Percentiles rank a stretch among this genome's conserved stretches.
Evolutionary conservation across 352 stramenopile genomes (phyloP).

Genomic region (Pythium utonaiense): DNA sequence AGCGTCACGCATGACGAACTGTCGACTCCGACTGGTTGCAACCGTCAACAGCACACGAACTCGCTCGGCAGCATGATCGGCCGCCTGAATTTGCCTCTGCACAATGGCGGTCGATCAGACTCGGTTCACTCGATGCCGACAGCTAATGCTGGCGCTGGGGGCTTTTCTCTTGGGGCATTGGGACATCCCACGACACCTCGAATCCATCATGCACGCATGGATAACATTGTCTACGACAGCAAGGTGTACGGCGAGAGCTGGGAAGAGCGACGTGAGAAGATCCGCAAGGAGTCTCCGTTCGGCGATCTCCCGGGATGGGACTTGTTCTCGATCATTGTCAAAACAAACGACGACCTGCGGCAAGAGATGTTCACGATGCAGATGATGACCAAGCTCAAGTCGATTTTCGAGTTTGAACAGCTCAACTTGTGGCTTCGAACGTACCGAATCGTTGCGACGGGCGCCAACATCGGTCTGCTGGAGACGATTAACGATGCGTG

Average conservation of each 20-base stretch:
- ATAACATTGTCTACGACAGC: conserved; percentile 77
- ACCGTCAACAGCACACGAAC: conserved; percentile 4
- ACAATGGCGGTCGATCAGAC: conserved; percentile 6
- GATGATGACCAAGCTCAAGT: conserved; percentile 93
- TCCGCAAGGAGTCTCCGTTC: conserved; percentile 67
- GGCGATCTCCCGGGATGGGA: conserved; percentile 85
- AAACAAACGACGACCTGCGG: conserved; percentile 96
- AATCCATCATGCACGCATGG: conserved; percentile 26
- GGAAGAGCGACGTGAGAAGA: conserved; percentile 55
- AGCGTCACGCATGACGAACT: conserved; percentile 12
- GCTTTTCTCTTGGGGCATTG: conserved; percentile 14
- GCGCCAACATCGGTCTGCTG: conserved; percentile 91
- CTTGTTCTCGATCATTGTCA: conserved; percentile 94
- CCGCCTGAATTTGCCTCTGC: conserved; percentile 25
- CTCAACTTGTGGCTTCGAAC: conserved; percentile 91
- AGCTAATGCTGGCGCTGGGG: background rate
- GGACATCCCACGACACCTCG: conserved; percentile 7
- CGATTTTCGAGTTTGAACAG: conserved; percentile 92
- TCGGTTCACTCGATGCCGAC: conserved; percentile 19
- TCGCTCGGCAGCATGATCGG: conserved; percentile 7
- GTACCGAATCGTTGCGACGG: conserved; percentile 95
- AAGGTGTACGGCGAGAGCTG: conserved; percentile 79
- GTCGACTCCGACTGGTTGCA: conserved; percentile 6
- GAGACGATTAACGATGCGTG: conserved; percentile 95
- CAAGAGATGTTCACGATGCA: conserved; percentile 98